Base-by-base conservation (phyloP, 768 basidiomycete species). In the Gelatoporia subvermispora region DNA sequence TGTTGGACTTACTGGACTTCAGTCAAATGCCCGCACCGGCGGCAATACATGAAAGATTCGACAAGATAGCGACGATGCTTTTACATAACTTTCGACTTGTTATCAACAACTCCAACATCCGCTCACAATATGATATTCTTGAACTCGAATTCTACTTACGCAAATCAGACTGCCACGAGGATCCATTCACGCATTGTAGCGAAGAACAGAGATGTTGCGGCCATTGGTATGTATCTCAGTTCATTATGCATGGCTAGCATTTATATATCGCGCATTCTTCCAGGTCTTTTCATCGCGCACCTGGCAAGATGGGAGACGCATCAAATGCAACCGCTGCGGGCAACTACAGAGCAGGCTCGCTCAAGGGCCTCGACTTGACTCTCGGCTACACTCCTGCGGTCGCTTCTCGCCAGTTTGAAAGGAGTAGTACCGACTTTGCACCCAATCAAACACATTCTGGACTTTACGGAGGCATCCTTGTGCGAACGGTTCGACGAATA, bases 201-300 rank as follows among this genome's bases (percentile, higher is more conserved):
- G 72, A 74, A 36, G 88, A 87, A 54, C 88, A 91, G 63, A 76
- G 69, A 47, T 50, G 70, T 15, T 71, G 73, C 35, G 88, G 85
- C 11, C 68, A 70, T 66, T 91, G 88, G 88, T 78, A 49, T 31
- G 62, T 50, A 1, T 22, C 24, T 8, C 18, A 31, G 18, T 35
- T 13, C 41, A 13, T 7, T 5, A 31, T 13, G 13, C 5, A 31
- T 31, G 28, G 28, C 28, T 31, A 5, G 28, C 28, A 13, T 5
- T 7, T 5, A 5, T 13, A 13, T 13, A 7, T 13, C 5, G 7
- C 28, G 13, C 28, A 31, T 7, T 13, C 13, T 3, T 22, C 18
- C 45, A 90, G 88, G 88, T 84, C 88, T 62, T 91, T 91, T 54
- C 88, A 90, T 61, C 80, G 86, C 34, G 72, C 79, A 1, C 85